Evolutionary conservation across 441 rosid genomes (phyloP).

Genomic region (Kokia cookei): DNA sequence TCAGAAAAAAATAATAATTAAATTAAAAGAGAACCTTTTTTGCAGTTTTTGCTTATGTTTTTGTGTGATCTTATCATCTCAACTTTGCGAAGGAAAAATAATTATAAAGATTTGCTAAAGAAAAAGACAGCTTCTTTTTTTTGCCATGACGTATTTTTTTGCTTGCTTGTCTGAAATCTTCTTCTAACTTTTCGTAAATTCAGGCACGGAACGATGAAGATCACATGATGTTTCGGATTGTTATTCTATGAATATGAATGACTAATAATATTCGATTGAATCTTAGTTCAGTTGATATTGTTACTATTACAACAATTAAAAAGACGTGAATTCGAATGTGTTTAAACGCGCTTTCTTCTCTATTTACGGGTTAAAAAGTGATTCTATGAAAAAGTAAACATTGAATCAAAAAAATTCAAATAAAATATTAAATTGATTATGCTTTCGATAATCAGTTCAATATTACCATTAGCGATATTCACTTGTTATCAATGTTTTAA

Average conservation of each 20-base stretch:
- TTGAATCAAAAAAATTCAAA: no score
- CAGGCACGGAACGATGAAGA: background rate
- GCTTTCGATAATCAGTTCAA: no score
- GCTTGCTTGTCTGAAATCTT: background rate
- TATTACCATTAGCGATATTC: no score
- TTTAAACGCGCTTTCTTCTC: no score
- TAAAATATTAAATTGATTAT: no score
- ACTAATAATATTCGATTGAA: no score
- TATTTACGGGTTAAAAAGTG: rapidly evolving
- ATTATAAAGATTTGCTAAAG: background rate
- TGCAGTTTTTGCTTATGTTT: background rate
- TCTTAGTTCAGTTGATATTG: no score
- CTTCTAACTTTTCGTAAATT: background rate
- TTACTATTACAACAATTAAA: no score
- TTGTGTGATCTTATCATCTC: background rate
- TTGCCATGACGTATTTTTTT: background rate
- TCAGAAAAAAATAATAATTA: no score
- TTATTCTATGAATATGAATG: background rate
- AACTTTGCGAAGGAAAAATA: background rate
- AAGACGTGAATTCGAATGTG: no score
- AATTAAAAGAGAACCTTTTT: background rate
- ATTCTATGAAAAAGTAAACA: no score
- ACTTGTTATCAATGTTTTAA: no score
- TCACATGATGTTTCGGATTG: background rate
- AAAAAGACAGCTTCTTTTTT: background rate